Evolutionary conservation across 352 stramenopile species (phyloP), one percentile per base, ranked within the genome.

Genomic region (Pythium oligandrum): DNA sequence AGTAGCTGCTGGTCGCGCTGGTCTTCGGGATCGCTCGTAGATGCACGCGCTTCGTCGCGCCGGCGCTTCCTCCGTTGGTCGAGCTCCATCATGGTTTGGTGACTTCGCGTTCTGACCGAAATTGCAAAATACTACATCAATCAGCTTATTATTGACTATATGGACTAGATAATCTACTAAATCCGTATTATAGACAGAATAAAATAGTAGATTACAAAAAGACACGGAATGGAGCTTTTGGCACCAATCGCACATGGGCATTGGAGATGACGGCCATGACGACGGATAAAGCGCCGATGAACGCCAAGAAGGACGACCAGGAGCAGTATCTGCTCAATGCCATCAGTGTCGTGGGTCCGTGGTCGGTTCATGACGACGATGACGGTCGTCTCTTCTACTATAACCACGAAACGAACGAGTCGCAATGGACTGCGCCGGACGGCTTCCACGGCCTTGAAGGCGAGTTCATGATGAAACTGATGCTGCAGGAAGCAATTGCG

Each of bases 391-490:
- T 90, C n/a, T 93, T 90, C 60, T 93, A 90, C 68, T 88, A 85
- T 63, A 71, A 89, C 49, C 51, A 56, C 10, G 66, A 66, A 26
- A 64, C 71, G 12, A 43, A 70, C 10, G 53, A 66, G 52, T 88
- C 80, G 30, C 70, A 75, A 61, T 93, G 83, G 83, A 55, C 71
- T 12, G 54, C 71, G 32, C 83, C 83, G 0, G 56, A 70, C 10
- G 70, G 61, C 39, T 73, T 92, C 42, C 57, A 63, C 7, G 58
- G 65, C 10, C 63, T 83, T 31, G 78, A 90, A 46, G 79, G 70
- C 36, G 73, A 83, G 50, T 81, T 88, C 55, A 88, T 92, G 80
- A 93, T 91, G 83, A 74, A 80, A 66, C 71, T 90, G 30, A 93
- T 93, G 80, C 64, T 93, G 51, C 64, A 87, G 55, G 66, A 83